phyloP scores from a whole-genome alignment of 2,329 filamentous ascomycete genomes.

The Exophiala lecanii-corni region DNA sequence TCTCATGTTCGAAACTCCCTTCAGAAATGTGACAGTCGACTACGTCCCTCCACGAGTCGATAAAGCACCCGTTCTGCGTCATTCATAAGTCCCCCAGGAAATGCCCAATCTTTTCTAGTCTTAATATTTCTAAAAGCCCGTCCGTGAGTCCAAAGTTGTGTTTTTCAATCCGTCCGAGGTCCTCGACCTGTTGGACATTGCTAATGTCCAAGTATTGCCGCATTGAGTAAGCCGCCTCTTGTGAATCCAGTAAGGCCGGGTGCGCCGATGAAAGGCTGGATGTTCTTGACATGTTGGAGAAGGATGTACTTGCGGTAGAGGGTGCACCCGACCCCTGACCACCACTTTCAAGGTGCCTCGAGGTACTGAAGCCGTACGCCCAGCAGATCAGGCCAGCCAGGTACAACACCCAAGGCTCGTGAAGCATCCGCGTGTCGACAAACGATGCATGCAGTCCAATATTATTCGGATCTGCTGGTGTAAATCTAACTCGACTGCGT shows the following conservation, averaged over 20 bases:
- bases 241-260: conserved; percentile 18
- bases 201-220: conserved; percentile 19
- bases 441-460: conserved; percentile 14
- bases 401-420: conserved; percentile 33
- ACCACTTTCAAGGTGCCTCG: conserved; percentile 8
- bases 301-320: conserved; percentile 15
- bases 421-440: conserved; percentile 28
- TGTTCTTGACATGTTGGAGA: conserved; percentile 15
- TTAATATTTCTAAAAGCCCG: conserved; percentile 31
- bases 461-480: conserved; percentile 8
- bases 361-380: conserved; percentile 29
- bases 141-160: conserved; percentile 26
- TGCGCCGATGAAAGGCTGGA: conserved; percentile 16
- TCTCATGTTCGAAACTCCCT: no score
- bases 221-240: conserved; percentile 18
- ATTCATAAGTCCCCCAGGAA: conserved; percentile 33
- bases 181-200: conserved; percentile 16
- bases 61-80: conserved; percentile 32
- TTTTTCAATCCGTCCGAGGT: conserved; percentile 18
- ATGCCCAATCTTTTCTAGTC: conserved; percentile 26
- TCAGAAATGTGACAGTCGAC: conserved; percentile 30
- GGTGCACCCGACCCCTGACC: conserved; percentile 11
- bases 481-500: conserved; percentile 17
- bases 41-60: conserved; percentile 29
- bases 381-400: conserved; percentile 33